Conservation (phyloP, 495 filamentous ascomycete genomes). For the Astrothelium macrocarpum region DNA sequence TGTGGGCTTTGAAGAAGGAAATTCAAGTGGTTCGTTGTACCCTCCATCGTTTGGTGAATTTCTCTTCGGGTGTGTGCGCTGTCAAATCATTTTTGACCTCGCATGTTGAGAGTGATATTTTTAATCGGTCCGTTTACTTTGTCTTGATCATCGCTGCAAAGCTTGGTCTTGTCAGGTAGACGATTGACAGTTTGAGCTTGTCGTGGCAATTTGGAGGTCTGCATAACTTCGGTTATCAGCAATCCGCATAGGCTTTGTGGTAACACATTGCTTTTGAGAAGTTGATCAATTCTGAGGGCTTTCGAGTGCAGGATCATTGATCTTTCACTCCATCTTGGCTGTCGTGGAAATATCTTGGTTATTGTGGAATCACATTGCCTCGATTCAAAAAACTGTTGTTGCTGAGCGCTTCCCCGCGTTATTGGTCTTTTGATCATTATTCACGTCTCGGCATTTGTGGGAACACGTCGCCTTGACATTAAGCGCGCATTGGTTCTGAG, state of each 20-base stretch:
- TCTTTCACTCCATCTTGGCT: constrained; percentile 21
- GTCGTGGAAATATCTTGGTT: constrained; percentile 25
- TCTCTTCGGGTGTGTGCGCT: not conserved
- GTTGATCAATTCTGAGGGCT: not conserved
- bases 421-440: not conserved
- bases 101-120: not conserved
- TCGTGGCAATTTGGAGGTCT: not conserved
- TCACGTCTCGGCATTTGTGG: constrained; percentile 33
- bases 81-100: not conserved
- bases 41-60: constrained; percentile 6
- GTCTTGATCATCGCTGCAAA: not conserved
- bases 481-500: not conserved
- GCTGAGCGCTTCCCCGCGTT: not conserved
- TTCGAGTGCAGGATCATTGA: not conserved
- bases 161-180: not conserved
- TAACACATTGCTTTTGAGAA: not conserved
- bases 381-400: not conserved
- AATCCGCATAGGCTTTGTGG: constrained; percentile 5
- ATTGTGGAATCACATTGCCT: not conserved
- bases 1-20: constrained; percentile 9
- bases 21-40: constrained; percentile 17
- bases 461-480: constrained; percentile 33
- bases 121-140: not conserved
- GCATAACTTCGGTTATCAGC: not conserved
- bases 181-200: not conserved